These are phyloP conservation scores for Oldenlandia corymbosa DNA, from an alignment of 257 asterid genomes.

Conservation along the genomic window DNA sequence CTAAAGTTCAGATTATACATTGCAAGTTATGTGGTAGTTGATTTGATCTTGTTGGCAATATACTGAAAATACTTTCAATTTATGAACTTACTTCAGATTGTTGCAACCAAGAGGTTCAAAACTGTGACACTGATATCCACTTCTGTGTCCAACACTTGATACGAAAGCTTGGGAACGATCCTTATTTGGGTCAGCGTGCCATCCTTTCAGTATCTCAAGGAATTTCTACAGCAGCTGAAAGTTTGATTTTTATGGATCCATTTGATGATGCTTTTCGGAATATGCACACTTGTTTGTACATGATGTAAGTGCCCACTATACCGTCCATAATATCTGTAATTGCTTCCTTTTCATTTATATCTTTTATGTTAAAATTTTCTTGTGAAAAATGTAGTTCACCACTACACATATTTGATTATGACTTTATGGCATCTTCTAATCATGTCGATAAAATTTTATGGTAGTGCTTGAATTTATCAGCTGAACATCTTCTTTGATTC, in stretches of 20 bases:
- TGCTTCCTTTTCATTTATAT: neutral
- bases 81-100: conserved; percentile 7
- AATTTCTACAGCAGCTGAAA: conserved; percentile 73
- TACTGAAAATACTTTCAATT: conserved; percentile 4
- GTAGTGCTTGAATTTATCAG: neutral
- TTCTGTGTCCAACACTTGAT: conserved; percentile 69
- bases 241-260: conserved; percentile 83
- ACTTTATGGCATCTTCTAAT: too few species aligned
- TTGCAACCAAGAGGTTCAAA: conserved; percentile 37
- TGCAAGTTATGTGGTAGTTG: neutral
- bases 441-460: too few species aligned
- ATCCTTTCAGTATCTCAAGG: conserved; percentile 77
- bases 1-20: neutral
- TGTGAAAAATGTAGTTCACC: neutral
- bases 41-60: neutral
- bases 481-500: neutral
- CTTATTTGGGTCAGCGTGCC: conserved; percentile 72
- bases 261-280: conserved; percentile 67
- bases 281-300: conserved; percentile 61
- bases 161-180: conserved; percentile 79
- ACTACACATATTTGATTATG: neutral
- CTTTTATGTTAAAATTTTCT: neutral
- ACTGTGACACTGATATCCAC: conserved; percentile 30
- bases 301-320: conserved; percentile 52
- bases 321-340: neutral